Evolutionary conservation across 176 grass and related monocot species (phyloP), one percentile per base, ranked within the genome.

Genomic region (Oryza punctata): DNA sequence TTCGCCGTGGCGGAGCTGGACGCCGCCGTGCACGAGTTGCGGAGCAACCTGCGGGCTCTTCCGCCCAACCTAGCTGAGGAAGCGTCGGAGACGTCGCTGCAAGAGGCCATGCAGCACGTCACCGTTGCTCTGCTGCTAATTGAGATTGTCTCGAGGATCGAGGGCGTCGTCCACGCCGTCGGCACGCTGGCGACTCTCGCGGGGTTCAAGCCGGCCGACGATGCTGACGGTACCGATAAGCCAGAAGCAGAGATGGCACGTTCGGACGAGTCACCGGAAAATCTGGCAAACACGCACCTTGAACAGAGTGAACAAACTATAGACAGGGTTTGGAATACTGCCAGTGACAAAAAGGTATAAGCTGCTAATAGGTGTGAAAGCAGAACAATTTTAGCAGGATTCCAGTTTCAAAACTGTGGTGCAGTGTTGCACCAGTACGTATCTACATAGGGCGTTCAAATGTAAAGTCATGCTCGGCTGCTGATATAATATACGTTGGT

Each of bases 21-120:
- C 77, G 70, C 78, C 29, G 87, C 89, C 0, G 96, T 94, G 54
- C 87, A 88, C 25, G 93, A 95, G 70, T 78, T 98, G 73, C 93
- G 90, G 60, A 81, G 61, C 19, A 91, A 88, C 21, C 21, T 98
- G 23, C 85, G 75, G 69, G 59, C 80, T 7, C 88, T 98, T 15
- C 93, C 95, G 52, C 78, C 44, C 29, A 79, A 41, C 66, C 78
- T 94, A 16, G 75, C 75, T 27, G 75, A 32, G 11, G 64, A 73
- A 65, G 9, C 57, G 37, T 21, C 67, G 10, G 77, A 82, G 66
- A 46, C 70, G 66, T 84, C 80, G n/a, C 65, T 91, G 78, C 79
- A 25, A 25, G 92, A 91, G n/a, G 80, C 63, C 40, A 76, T 92
- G 83, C 90, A 89, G 6, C 76, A 91, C 4, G 79, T 94, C 86